A percentile compares a stretch with the other conserved stretches of the same genome.
phyloP scores from a whole-genome alignment of 768 basidiomycete species.

The Tulasnella sp. region DNA sequence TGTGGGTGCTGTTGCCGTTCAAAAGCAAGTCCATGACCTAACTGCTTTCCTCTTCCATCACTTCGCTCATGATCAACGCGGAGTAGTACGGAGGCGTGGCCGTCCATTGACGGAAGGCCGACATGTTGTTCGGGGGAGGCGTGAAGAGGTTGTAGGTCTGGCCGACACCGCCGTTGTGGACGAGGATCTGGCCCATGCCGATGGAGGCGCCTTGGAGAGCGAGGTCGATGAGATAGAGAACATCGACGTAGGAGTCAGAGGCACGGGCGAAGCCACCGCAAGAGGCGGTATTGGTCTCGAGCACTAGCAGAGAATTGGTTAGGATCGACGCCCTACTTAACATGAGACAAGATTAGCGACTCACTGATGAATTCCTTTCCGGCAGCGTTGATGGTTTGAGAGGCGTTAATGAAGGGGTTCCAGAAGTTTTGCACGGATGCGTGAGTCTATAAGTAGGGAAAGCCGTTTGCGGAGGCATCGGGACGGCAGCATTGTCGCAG shows the following conservation, averaged over 20 bases:
- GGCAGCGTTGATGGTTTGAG: neutral
- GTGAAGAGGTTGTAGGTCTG: constrained; percentile 59
- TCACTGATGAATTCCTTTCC: neutral
- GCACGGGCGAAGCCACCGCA: constrained; percentile 57
- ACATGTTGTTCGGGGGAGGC: constrained; percentile 58
- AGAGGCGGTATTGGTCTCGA: constrained; percentile 54
- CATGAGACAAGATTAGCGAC: neutral
- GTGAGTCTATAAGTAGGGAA: constrained; percentile 29
- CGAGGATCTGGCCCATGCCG: constrained; percentile 53
- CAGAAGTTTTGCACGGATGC: constrained; percentile 23
- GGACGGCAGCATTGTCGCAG: too few relatives aligned
- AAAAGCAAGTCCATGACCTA: constrained; percentile 69
- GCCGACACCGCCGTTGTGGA: constrained; percentile 47
- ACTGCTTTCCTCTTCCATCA: constrained; percentile 64
- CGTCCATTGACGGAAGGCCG: constrained; percentile 68
- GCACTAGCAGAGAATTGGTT: constrained; percentile 43
- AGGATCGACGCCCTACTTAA: constrained; percentile 43
- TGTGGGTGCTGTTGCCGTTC: constrained; percentile 56
- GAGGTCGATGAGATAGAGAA: constrained; percentile 68
- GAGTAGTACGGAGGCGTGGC: constrained; percentile 76
- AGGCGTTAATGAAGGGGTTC: constrained; percentile 29
- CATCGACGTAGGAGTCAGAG: constrained; percentile 62
- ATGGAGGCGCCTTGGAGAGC: constrained; percentile 59
- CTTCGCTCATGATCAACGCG: constrained; percentile 69
- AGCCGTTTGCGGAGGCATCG: neutral